Evolutionary conservation across 2,329 filamentous ascomycete species (phyloP).

Genomic region (Nectriaceae sp.): DNA sequence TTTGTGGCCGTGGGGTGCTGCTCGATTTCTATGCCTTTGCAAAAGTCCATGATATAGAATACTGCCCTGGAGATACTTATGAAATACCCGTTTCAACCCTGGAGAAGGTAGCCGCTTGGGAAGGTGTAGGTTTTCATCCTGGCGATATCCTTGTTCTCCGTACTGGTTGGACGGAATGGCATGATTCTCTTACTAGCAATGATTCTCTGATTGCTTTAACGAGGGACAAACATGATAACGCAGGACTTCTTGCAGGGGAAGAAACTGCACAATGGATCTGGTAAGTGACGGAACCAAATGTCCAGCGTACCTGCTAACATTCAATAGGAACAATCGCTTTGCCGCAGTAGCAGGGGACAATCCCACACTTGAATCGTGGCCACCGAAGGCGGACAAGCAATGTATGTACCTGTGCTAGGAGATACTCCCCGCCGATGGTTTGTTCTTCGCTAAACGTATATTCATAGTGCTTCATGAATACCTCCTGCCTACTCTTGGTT

Average conservation of each 20-base stretch:
- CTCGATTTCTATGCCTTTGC: conserved; percentile 55
- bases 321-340: not conserved
- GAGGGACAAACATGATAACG: not conserved
- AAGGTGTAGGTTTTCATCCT: conserved; percentile 63
- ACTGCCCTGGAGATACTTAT: conserved; percentile 36
- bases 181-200: not conserved
- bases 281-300: not conserved
- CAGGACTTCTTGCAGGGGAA: not conserved
- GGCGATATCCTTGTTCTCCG: conserved; percentile 70
- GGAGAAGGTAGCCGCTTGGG: conserved; percentile 45
- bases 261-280: not conserved
- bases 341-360: not conserved
- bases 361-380: not conserved
- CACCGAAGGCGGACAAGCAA: not conserved
- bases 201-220: not conserved
- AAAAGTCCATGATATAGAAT: conserved; percentile 56
- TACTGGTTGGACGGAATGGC: conserved; percentile 58
- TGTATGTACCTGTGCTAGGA: not conserved
- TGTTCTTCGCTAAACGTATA: not conserved
- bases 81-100: not conserved
- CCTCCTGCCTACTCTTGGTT: not conserved
- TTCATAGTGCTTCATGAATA: not conserved
- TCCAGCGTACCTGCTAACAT: not conserved
- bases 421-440: not conserved
- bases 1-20: conserved; percentile 57